phyloP scores from a whole-genome alignment of 495 filamentous ascomycete species.

The Penicillium bialowiezense region DNA sequence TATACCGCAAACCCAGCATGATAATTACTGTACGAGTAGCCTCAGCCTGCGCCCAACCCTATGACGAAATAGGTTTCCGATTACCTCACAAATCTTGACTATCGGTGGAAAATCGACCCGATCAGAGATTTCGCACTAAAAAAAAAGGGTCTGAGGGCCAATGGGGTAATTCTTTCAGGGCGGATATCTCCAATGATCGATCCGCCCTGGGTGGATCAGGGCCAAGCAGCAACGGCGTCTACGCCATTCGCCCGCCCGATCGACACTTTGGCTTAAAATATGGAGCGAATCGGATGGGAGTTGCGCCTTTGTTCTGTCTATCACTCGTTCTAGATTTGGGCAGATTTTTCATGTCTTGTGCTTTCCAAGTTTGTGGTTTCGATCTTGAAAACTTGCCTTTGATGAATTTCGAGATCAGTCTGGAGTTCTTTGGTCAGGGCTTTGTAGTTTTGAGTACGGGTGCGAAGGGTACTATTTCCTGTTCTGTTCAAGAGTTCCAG shows the following conservation, averaged over 20 bases:
- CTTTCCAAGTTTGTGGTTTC: no score
- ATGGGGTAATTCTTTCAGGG: no score
- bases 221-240: background rate
- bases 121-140: no score
- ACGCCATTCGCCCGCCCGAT: constrained; percentile 6
- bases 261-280: background rate
- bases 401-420: no score
- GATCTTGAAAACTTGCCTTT: no score
- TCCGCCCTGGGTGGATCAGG: background rate
- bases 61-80: background rate
- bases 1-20: no score
- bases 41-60: background rate
- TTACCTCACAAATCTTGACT: background rate
- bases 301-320: constrained; percentile 15
- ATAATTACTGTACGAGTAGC: no score
- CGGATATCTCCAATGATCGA: background rate
- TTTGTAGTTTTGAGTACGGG: no score
- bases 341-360: constrained; percentile 1
- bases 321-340: constrained; percentile 17
- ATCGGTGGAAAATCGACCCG: background rate
- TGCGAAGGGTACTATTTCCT: no score
- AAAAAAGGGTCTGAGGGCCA: no score
- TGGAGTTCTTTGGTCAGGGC: no score
- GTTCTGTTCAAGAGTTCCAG: no score
- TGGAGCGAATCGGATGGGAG: constrained; percentile 1